Percentiles rank a stretch among this genome's conserved stretches.
Evolutionary conservation across 2,329 filamentous ascomycete species (phyloP).

Genomic region (Fusarium aywerte): DNA sequence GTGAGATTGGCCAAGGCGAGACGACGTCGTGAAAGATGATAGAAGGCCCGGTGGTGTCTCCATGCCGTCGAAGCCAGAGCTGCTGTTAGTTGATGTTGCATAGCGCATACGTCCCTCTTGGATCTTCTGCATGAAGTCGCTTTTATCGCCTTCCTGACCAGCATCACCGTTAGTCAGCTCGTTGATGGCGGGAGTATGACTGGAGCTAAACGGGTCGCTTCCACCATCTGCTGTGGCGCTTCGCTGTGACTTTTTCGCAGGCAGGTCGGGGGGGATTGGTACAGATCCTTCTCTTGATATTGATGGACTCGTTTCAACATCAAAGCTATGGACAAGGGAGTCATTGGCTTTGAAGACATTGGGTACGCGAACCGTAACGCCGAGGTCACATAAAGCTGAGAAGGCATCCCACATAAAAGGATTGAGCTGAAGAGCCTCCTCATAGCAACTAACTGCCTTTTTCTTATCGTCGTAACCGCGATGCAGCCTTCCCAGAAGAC

Average conservation of each 20-base stretch:
- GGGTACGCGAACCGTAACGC: conserved; percentile 79
- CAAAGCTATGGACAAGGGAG: conserved; percentile 60
- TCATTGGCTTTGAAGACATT: conserved; percentile 87
- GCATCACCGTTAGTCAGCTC: conserved; percentile 57
- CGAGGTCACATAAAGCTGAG: conserved; percentile 85
- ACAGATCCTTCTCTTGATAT: conserved; percentile 53
- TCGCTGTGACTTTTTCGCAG: conserved; percentile 57
- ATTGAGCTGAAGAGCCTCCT: conserved; percentile 87
- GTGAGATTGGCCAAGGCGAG: conserved; percentile 44
- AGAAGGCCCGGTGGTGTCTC: conserved; percentile 66
- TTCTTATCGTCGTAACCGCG: conserved; percentile 83
- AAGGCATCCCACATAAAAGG: conserved; percentile 99
- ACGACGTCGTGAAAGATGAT: conserved; percentile 36
- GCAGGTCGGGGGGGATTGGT: conserved; percentile 53
- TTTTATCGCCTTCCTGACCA: conserved; percentile 57
- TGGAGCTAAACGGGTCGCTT: conserved; percentile 64
- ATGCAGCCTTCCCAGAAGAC: conserved; percentile 88
- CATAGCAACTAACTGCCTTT: conserved; percentile 86
- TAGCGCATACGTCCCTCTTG: conserved; percentile 62
- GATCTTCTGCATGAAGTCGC: conserved; percentile 67
- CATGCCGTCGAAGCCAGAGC: conserved; percentile 63
- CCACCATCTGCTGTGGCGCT: conserved; percentile 51
- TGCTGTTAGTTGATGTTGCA: conserved; percentile 52
- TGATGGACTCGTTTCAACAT: conserved; percentile 46
- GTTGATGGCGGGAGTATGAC: conserved; percentile 54